These are phyloP conservation scores for Diaporthe longicolla DNA, from an alignment of 2,329 filamentous ascomycete genomes.

Conservation along the genomic window DNA sequence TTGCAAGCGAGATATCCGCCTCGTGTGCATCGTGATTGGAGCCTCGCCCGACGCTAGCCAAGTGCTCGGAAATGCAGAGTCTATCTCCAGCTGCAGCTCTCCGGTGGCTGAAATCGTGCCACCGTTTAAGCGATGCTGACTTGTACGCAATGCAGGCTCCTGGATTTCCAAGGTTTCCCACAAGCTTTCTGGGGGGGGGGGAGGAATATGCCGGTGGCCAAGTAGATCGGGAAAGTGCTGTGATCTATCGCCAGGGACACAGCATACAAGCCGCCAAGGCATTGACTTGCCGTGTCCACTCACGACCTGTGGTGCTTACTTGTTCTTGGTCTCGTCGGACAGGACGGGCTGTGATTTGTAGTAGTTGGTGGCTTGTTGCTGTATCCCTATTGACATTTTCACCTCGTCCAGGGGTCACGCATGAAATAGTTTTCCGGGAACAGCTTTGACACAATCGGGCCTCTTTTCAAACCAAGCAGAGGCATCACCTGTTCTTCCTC, in stretches of 20 bases:
- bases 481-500: not conserved
- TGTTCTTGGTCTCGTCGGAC: not conserved
- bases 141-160: not conserved
- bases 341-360: not conserved
- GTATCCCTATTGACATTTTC: not conserved
- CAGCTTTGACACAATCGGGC: too few species aligned
- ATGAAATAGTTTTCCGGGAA: not conserved
- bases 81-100: conserved; percentile 38
- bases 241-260: not conserved
- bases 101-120: conserved; percentile 41
- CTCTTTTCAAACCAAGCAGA: not conserved
- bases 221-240: not conserved
- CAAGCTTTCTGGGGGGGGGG: not conserved
- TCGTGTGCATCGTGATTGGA: conserved; percentile 15
- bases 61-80: conserved; percentile 6
- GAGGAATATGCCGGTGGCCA: not conserved
- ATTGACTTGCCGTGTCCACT: not conserved
- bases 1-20: conserved; percentile 33
- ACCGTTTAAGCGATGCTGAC: conserved; percentile 38
- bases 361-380: not conserved
- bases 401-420: not conserved
- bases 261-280: not conserved
- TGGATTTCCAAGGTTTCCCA: too few species aligned
- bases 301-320: not conserved
- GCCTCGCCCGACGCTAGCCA: conserved; percentile 31